A percentile compares a stretch with the other conserved stretches of the same genome.
Conservation (phyloP, 148 eudicot species). For the Rhododendron henanense region DNA sequence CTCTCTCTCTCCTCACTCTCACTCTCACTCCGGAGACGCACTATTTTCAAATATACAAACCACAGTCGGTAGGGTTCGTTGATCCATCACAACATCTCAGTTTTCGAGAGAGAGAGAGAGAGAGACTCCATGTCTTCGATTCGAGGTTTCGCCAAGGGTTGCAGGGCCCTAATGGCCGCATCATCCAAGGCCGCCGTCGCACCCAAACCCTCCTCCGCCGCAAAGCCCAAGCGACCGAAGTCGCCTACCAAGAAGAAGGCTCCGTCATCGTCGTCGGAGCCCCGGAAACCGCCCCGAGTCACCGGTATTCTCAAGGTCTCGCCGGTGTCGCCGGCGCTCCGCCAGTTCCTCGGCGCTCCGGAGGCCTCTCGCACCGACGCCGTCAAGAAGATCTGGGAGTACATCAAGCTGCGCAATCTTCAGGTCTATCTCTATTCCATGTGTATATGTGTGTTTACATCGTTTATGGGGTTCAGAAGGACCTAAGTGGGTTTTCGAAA, state of each 20-base stretch:
- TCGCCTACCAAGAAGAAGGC: background rate
- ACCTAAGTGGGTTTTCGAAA: background rate
- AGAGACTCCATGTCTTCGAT: background rate
- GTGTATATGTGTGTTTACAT: background rate
- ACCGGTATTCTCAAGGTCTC: slow-evolving; percentile 11
- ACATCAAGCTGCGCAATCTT: slow-evolving; percentile 36
- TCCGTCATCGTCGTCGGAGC: slow-evolving; percentile 1
- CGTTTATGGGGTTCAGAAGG: background rate
- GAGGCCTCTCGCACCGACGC: slow-evolving; percentile 29
- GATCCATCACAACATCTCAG: background rate
- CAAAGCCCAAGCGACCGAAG: background rate
- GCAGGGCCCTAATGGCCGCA: slow-evolving; percentile 23
- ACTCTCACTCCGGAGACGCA: background rate
- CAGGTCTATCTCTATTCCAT: slow-evolving; percentile 22
- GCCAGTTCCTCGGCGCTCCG: slow-evolving; percentile 26
- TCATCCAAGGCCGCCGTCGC: slow-evolving; percentile 18
- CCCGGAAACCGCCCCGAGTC: background rate
- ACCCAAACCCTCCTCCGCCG: slow-evolving; percentile 5
- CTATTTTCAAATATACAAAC: too few species aligned
- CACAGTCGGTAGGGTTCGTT: background rate
- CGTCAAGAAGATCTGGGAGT: slow-evolving; percentile 40
- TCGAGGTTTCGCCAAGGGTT: slow-evolving; percentile 20
- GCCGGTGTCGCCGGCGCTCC: slow-evolving; percentile 27
- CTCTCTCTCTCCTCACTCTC: background rate
- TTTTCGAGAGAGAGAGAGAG: background rate